Conservation (phyloP, 1,139 yeast species). For the Zygosaccharomyces pseudobailii region DNA sequence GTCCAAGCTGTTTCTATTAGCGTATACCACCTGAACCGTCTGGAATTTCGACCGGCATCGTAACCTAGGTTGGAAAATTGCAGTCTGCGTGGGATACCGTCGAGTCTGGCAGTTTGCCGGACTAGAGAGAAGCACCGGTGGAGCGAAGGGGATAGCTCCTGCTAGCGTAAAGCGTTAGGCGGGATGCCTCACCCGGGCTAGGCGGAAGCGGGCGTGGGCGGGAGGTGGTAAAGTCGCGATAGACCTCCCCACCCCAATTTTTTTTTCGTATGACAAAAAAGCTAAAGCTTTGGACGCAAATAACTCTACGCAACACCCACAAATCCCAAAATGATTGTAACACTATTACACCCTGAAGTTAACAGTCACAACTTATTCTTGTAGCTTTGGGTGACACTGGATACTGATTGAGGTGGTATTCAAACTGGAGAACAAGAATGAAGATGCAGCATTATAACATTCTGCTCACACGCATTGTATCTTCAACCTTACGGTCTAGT, state of each 20-base stretch:
- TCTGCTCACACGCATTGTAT: background rate
- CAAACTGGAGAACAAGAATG: background rate
- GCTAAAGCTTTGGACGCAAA: too few species aligned
- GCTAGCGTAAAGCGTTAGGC: background rate
- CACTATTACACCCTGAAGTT: background rate
- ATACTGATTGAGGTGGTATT: background rate
- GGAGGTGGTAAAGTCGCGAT: too few species aligned
- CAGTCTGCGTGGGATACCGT: background rate
- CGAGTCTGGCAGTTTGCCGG: background rate
- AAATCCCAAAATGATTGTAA: background rate
- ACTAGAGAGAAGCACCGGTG: background rate
- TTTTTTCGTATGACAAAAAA: too few species aligned
- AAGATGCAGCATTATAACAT: background rate
- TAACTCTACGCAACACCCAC: too few species aligned
- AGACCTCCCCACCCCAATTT: too few species aligned
- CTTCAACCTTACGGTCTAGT: background rate
- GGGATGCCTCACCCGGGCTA: background rate
- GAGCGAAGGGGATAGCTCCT: background rate
- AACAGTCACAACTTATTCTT: background rate
- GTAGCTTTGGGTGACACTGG: too few species aligned
- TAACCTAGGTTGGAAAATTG: constrained; percentile 1
- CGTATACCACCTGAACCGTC: constrained; percentile 4
- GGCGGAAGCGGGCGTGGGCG: background rate
- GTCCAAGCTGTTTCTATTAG: background rate
- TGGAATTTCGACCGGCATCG: constrained; percentile 4